phyloP scores from a whole-genome alignment of 441 rosid genomes.

The Kokia cookei region DNA sequence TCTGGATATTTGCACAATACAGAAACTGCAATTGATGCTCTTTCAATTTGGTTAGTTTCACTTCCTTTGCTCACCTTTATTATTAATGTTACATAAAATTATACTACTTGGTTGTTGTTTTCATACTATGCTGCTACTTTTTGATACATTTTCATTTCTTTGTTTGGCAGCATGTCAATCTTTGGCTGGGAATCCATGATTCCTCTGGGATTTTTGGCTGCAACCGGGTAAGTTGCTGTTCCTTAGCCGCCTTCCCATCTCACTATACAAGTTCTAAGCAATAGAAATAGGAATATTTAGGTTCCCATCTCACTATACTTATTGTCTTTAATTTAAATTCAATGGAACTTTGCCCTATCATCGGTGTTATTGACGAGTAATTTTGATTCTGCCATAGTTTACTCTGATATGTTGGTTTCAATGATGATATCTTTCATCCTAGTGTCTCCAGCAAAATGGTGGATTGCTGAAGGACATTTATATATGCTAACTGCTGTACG shows the following conservation, averaged over 20 bases:
- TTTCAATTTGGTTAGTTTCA: conserved; percentile 36
- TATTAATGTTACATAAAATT: not conserved
- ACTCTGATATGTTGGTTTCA: not conserved
- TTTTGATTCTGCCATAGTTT: not conserved
- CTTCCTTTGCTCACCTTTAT: not conserved
- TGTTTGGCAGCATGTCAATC: conserved; percentile 25
- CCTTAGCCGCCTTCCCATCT: not conserved
- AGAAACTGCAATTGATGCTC: conserved; percentile 40
- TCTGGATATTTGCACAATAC: conserved; percentile 32
- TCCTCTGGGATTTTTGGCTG: conserved; percentile 51
- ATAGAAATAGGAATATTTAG: not conserved
- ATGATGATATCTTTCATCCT: not conserved
- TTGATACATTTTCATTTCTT: not conserved
- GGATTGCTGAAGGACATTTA: not conserved
- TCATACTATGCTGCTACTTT: not conserved
- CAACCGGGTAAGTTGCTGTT: conserved; percentile 34
- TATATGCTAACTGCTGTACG: not conserved
- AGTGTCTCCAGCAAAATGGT: not conserved
- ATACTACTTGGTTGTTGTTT: not conserved
- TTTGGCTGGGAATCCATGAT: conserved; percentile 46
- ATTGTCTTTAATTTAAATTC: not conserved
- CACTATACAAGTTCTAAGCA: not conserved
- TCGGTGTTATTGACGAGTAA: not conserved
- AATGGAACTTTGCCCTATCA: not conserved
- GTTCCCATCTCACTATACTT: not conserved